These are phyloP conservation scores for Microbotryum silenes-acaulis DNA, from an alignment of 1,284 basidiomycete genomes.

Conservation along the genomic window DNA sequence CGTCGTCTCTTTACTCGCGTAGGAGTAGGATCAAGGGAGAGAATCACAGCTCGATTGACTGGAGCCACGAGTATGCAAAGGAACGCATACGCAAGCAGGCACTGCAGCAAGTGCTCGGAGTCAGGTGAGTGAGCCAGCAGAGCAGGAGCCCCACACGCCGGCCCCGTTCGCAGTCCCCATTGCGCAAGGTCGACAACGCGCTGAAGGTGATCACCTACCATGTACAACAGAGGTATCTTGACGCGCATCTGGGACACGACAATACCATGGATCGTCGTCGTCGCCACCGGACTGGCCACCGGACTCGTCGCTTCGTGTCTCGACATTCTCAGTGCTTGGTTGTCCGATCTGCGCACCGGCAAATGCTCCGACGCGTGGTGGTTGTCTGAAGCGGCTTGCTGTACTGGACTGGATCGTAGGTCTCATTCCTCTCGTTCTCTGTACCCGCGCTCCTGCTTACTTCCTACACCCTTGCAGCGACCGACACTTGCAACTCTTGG, in stretches of 20 bases:
- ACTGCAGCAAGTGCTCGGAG: constrained; percentile 49
- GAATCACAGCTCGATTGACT: constrained; percentile 45
- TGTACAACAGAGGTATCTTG: constrained; percentile 34
- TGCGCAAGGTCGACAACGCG: background rate
- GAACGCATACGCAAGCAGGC: constrained; percentile 54
- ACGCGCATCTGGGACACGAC: constrained; percentile 53
- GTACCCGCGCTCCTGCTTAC: constrained; percentile 3
- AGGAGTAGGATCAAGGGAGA: too few relatives aligned
- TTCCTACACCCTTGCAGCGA: constrained; percentile 45
- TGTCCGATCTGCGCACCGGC: constrained; percentile 62
- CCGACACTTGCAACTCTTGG: constrained; percentile 64
- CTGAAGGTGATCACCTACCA: background rate
- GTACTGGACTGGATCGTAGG: constrained; percentile 63
- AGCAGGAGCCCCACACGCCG: too few relatives aligned
- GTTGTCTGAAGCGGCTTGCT: constrained; percentile 64
- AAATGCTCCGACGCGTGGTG: constrained; percentile 62
- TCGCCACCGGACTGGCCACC: constrained; percentile 45
- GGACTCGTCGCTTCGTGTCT: constrained; percentile 63
- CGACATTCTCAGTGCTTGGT: constrained; percentile 66
- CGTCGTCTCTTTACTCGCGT: too few relatives aligned
- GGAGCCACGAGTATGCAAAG: constrained; percentile 58
- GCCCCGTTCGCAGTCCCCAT: background rate
- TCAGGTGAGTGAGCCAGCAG: constrained; percentile 31
- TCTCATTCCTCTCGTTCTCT: constrained; percentile 21
- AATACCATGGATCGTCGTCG: constrained; percentile 59